Base-by-base conservation (phyloP, 2,329 filamentous ascomycete species). In the Chrysoporthe austroafricana region DNA sequence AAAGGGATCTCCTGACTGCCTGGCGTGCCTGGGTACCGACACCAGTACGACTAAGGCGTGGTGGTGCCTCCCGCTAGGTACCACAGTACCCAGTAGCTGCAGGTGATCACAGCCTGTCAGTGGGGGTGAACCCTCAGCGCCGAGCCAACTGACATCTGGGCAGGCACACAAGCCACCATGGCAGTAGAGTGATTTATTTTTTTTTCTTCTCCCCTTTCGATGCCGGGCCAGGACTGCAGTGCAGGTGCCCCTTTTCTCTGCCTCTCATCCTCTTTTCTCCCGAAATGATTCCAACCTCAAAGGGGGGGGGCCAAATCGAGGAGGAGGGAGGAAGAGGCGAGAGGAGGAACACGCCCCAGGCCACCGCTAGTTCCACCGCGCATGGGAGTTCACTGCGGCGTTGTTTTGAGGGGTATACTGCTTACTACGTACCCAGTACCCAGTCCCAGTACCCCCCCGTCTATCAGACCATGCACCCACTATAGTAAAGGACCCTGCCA, bases 21-120 rank as follows among this genome's bases (percentile, higher is more conserved):
- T 26, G 26, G 26, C 26, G 26, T 26, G 26, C 26, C 26, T 26
- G 26, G 26, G 26, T 26, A 26, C 26, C 26, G 26, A 26, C 26
- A 26, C 26, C 26, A 26, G 26, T 26, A 26, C 26, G 26, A 26
- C 26, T 26, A 26, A 26, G 26, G 26, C 26, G 26, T 26, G 26
- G 26, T 26, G 26, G 26, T 26, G 26, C 26, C 26, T 26, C 26
- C 26, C 26, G 26, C 26, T 46, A 13, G 13, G 13, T 46, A 18
- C 44, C 44, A 46, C 44, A 46, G 36, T 39, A 39, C 26, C 26
- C 48, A 52, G 9, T 13, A 9, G 48, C 50, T 32, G 26, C 50
- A 54, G 50, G 50, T 54, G 50, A 54, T 34, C 50, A 54, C 50
- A 16, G 26, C 11, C 50, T 32, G 50, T 32, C 50, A 54, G 50